These are phyloP conservation scores for Mrakia hoshinonis DNA, from an alignment of 768 basidiomycete species.

Conservation along the genomic window DNA sequence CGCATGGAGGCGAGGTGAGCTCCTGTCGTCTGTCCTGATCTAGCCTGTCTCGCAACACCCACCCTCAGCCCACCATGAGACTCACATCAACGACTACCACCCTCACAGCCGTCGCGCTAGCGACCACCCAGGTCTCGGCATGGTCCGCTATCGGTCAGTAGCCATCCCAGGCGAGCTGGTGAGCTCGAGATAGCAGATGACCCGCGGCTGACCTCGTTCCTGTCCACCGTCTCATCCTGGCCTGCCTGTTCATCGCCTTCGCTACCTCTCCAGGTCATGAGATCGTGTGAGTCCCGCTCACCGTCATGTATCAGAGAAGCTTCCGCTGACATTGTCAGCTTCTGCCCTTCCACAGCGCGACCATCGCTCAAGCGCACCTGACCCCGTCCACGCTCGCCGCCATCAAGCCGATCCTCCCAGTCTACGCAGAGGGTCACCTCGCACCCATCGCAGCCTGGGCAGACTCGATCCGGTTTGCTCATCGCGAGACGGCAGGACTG, in stretches of 20 bases:
- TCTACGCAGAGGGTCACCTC: slow-evolving; percentile 56
- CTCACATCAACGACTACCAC: not conserved
- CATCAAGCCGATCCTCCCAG: slow-evolving; percentile 63
- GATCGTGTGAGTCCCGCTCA: slow-evolving; percentile 47
- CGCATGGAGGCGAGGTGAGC: no score
- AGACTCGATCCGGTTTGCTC: slow-evolving; percentile 52
- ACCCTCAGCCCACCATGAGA: not conserved
- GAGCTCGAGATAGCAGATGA: not conserved
- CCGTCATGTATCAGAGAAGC: not conserved
- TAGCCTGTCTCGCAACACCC: not conserved
- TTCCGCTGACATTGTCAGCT: not conserved
- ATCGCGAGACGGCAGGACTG: slow-evolving; percentile 8
- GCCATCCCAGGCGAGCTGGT: not conserved
- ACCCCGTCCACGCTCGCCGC: slow-evolving; percentile 58
- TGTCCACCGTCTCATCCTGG: not conserved
- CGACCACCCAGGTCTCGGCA: not conserved
- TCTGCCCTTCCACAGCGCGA: slow-evolving; percentile 46
- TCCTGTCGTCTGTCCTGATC: no score
- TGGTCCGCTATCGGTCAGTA: slow-evolving; percentile 15
- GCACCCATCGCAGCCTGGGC: slow-evolving; percentile 84
- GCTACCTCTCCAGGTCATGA: slow-evolving; percentile 58
- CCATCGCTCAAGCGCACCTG: slow-evolving; percentile 86
- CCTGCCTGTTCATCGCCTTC: not conserved
- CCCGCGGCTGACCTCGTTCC: not conserved
- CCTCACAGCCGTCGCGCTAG: not conserved